Evolutionary conservation across 208 protist genomes (phyloP).

Genomic region (Acanthamoeba lugdunensis): DNA sequence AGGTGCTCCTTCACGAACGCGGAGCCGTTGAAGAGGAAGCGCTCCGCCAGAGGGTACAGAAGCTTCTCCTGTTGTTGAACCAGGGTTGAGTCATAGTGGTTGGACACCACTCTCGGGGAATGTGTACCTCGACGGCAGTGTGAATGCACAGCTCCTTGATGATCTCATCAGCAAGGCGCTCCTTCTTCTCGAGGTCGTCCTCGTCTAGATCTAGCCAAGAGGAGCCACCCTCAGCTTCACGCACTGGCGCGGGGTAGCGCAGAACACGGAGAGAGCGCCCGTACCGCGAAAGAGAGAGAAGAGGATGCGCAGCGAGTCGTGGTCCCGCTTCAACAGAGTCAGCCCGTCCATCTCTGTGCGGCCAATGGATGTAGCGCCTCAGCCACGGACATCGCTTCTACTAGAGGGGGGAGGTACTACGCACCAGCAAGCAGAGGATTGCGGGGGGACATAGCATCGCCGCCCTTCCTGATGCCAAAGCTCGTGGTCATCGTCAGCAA

Average conservation of each 20-base stretch:
- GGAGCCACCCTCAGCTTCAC: background rate
- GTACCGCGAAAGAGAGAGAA: slow-evolving; percentile 31
- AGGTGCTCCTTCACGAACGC: background rate
- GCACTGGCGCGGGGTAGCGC: background rate
- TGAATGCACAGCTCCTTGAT: slow-evolving; percentile 68
- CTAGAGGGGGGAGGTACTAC: too few relatives aligned
- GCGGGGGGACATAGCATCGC: background rate
- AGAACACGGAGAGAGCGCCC: background rate
- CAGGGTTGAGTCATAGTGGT: background rate
- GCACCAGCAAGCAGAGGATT: slow-evolving; percentile 29
- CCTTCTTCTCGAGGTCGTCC: slow-evolving; percentile 56
- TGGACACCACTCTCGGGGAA: background rate
- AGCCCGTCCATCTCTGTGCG: slow-evolving; percentile 1
- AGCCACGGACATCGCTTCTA: too few relatives aligned
- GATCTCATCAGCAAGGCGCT: background rate
- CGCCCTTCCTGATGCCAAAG: slow-evolving; percentile 30
- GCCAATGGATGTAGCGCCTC: background rate
- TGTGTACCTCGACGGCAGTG: background rate
- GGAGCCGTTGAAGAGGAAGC: background rate
- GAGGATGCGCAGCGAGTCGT: background rate
- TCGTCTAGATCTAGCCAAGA: background rate
- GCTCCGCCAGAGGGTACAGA: slow-evolving; percentile 32
- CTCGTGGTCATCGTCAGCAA: background rate
- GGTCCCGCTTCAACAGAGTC: background rate
- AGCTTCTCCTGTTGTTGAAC: background rate